These are phyloP conservation scores for Rhizophagus prolifer DNA, from an alignment of 192 early-diverging fungal species.

Conservation along the genomic window DNA sequence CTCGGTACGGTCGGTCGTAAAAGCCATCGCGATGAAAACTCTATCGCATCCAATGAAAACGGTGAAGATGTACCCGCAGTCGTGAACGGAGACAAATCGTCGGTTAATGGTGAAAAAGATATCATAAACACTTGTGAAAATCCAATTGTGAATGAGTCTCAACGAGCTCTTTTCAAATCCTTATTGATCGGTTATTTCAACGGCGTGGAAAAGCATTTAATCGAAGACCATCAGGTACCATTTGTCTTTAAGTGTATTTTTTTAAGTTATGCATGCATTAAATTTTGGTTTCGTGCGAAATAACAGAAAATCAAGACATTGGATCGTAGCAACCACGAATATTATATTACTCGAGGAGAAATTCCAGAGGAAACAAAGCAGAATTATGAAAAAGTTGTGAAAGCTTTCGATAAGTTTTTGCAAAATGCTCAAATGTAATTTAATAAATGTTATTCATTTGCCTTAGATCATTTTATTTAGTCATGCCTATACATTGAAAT, in stretches of 20 bases:
- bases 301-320: constrained; percentile 64
- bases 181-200: constrained; percentile 64
- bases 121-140: constrained; percentile 13
- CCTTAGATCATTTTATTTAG: neutral
- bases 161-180: constrained; percentile 43
- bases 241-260: neutral
- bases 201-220: constrained; percentile 54
- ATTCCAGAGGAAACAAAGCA: constrained; percentile 79
- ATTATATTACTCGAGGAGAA: constrained; percentile 77
- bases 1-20: constrained; percentile 50
- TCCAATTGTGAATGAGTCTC: constrained; percentile 35
- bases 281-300: neutral
- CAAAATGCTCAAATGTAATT: constrained; percentile 48
- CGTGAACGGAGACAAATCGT: neutral
- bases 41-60: constrained; percentile 32
- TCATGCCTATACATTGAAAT: neutral
- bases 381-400: constrained; percentile 65
- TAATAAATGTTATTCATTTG: neutral
- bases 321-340: constrained; percentile 76
- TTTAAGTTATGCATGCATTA: neutral
- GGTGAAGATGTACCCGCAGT: constrained; percentile 26
- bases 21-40: constrained; percentile 29
- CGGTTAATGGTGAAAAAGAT: constrained; percentile 12
- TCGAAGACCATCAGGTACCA: constrained; percentile 64
- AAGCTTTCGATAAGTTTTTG: constrained; percentile 69